Percentiles rank a stretch among this genome's conserved stretches.
phyloP scores from a whole-genome alignment of 2,329 filamentous ascomycete genomes.

The Monosporascus cannonballus region DNA sequence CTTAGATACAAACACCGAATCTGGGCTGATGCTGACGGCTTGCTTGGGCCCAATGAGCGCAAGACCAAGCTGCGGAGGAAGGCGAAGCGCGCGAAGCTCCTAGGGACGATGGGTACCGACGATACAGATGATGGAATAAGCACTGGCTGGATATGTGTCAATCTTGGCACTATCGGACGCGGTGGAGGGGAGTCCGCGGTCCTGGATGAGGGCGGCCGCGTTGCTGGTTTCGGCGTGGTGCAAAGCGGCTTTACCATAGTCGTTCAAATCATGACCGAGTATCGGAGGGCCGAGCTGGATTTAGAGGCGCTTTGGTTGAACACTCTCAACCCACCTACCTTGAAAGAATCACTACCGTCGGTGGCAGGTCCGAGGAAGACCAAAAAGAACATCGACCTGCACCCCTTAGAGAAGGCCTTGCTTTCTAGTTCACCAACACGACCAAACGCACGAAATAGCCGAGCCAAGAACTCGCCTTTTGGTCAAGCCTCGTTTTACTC shows the following conservation, averaged over 20 bases:
- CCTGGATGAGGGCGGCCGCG: conserved; percentile 44
- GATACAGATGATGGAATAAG: conserved; percentile 77
- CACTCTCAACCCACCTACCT: conserved; percentile 14
- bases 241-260: conserved; percentile 46
- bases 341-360: neutral
- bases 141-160: conserved; percentile 95
- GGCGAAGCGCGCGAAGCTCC: conserved; percentile 72
- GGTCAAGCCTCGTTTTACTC: conserved; percentile 18
- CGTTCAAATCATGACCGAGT: conserved; percentile 52
- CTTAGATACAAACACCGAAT: conserved; percentile 67
- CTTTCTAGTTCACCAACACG: conserved; percentile 7
- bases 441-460: conserved; percentile 1
- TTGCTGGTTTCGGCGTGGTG: conserved; percentile 69
- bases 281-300: conserved; percentile 44
- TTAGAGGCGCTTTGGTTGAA: conserved; percentile 47
- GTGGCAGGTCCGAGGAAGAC: conserved; percentile 3
- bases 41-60: conserved; percentile 84
- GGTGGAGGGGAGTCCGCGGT: conserved; percentile 38
- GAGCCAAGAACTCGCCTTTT: conserved; percentile 4
- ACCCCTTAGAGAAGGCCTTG: conserved; percentile 12
- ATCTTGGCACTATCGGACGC: conserved; percentile 66
- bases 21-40: conserved; percentile 73
- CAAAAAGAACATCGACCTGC: conserved; percentile 10
- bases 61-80: conserved; percentile 80
- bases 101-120: conserved; percentile 61